Conservation (phyloP, 768 basidiomycete genomes). For the Lenzites betulinus region DNA sequence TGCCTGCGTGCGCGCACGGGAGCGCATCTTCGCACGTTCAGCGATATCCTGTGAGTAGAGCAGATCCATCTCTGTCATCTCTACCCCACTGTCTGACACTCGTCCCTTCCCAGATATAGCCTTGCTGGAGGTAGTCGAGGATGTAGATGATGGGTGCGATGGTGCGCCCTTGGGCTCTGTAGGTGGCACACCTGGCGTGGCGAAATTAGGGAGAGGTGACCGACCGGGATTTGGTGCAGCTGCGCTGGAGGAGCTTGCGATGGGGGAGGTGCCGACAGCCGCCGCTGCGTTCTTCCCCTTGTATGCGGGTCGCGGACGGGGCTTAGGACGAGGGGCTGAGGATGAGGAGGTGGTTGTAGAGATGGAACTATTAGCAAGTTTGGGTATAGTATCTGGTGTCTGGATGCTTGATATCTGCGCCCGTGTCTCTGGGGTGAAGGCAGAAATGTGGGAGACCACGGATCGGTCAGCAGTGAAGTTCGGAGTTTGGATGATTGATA, state of each 20-base stretch:
- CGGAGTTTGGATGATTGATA: constrained; percentile 3
- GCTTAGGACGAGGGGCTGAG: constrained; percentile 1
- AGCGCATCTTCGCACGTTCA: constrained; percentile 36
- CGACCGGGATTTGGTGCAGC: neutral
- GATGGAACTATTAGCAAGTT: neutral
- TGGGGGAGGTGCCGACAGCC: neutral
- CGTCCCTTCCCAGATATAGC: constrained; percentile 1
- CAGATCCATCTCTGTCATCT: constrained; percentile 6
- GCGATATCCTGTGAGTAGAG: constrained; percentile 30
- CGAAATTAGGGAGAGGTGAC: neutral
- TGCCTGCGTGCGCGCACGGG: constrained; percentile 24
- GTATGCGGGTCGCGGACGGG: constrained; percentile 18
- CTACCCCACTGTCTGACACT: constrained; percentile 9
- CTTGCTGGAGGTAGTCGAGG: constrained; percentile 7
- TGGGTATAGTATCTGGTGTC: neutral
- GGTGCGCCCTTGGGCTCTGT: neutral
- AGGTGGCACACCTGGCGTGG: neutral
- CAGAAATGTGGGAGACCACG: constrained; percentile 11
- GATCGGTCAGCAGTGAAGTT: constrained; percentile 7
- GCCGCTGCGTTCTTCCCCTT: neutral
- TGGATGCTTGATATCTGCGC: constrained; percentile 4
- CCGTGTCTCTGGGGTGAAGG: neutral
- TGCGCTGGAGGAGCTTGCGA: neutral
- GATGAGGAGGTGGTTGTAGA: constrained; percentile 1
- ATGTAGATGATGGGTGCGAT: neutral